Evolutionary conservation across 805 yeast genomes (phyloP).

Genomic region (Metschnikowia continentalis): DNA sequence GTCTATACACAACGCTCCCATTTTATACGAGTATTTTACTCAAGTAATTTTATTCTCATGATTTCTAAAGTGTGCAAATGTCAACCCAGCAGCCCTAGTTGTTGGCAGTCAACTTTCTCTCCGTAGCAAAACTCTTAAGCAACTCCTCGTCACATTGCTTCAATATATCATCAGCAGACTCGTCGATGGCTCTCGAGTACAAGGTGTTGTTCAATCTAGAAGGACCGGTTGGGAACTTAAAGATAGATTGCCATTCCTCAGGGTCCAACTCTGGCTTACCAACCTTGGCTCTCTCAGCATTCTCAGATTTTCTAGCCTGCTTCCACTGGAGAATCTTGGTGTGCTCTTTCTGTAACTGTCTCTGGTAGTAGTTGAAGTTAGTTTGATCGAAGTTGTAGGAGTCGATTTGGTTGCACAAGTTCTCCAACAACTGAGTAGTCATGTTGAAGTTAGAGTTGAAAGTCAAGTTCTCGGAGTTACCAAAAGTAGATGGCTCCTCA

Average conservation of each 20-base stretch:
- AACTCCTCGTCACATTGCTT: slow-evolving; percentile 64
- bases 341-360: slow-evolving; percentile 67
- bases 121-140: slow-evolving; percentile 57
- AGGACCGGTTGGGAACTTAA: slow-evolving; percentile 70
- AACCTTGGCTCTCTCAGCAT: slow-evolving; percentile 52
- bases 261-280: slow-evolving; percentile 55
- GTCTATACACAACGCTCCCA: background rate
- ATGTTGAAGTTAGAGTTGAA: slow-evolving; percentile 41
- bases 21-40: background rate
- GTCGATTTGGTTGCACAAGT: slow-evolving; percentile 64
- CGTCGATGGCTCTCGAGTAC: slow-evolving; percentile 62
- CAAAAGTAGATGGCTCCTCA: slow-evolving; percentile 14
- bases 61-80: slow-evolving; percentile 8
- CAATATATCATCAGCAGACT: slow-evolving; percentile 67
- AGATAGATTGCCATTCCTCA: slow-evolving; percentile 62
- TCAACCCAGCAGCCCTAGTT: slow-evolving; percentile 10
- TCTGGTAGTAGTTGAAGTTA: slow-evolving; percentile 76
- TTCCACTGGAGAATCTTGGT: slow-evolving; percentile 73
- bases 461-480: slow-evolving; percentile 36
- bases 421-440: slow-evolving; percentile 52
- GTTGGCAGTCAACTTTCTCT: slow-evolving; percentile 43
- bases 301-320: slow-evolving; percentile 62
- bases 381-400: slow-evolving; percentile 74
- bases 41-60: slow-evolving; percentile 1
- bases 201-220: slow-evolving; percentile 70